Percentiles rank a stretch among this genome's conserved stretches.
phyloP scores from a whole-genome alignment of 768 basidiomycete genomes.

The Xerocomus potaroensis region DNA sequence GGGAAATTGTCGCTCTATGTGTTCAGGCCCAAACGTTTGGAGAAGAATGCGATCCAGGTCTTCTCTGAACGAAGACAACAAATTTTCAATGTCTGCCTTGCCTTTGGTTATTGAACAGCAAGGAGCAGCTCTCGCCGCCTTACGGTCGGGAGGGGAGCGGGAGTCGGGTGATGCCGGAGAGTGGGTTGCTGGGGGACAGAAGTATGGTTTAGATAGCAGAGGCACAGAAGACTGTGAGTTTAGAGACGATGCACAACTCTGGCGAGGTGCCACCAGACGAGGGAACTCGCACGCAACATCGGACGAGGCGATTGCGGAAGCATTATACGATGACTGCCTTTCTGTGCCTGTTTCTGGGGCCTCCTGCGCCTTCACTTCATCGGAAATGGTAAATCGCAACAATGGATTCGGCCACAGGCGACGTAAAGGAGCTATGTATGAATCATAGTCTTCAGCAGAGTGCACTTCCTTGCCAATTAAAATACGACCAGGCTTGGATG shows the following conservation, averaged over 20 bases:
- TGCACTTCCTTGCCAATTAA: slow-evolving; percentile 60
- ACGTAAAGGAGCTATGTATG: slow-evolving; percentile 45
- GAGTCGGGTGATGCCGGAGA: neutral
- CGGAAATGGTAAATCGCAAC: slow-evolving; percentile 59
- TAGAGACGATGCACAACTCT: neutral
- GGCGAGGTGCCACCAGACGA: neutral
- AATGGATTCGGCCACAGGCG: slow-evolving; percentile 55
- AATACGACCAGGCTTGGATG: slow-evolving; percentile 49
- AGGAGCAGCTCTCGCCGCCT: neutral
- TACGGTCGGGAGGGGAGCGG: neutral
- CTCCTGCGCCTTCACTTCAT: slow-evolving; percentile 41
- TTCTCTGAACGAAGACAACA: slow-evolving; percentile 49
- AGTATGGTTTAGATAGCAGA: slow-evolving; percentile 15
- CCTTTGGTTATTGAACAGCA: slow-evolving; percentile 46
- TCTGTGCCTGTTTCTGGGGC: slow-evolving; percentile 15
- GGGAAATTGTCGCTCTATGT: neutral
- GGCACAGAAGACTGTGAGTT: neutral
- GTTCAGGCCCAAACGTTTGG: slow-evolving; percentile 30
- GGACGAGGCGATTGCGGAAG: neutral
- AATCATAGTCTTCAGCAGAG: slow-evolving; percentile 53
- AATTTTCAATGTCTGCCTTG: slow-evolving; percentile 44
- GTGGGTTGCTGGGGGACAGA: slow-evolving; percentile 1
- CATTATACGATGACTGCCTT: slow-evolving; percentile 6
- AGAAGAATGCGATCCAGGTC: slow-evolving; percentile 48
- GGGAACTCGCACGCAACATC: neutral